phyloP scores from a whole-genome alignment of 2,329 filamentous ascomycete genomes.

The Fusarium newnesense region DNA sequence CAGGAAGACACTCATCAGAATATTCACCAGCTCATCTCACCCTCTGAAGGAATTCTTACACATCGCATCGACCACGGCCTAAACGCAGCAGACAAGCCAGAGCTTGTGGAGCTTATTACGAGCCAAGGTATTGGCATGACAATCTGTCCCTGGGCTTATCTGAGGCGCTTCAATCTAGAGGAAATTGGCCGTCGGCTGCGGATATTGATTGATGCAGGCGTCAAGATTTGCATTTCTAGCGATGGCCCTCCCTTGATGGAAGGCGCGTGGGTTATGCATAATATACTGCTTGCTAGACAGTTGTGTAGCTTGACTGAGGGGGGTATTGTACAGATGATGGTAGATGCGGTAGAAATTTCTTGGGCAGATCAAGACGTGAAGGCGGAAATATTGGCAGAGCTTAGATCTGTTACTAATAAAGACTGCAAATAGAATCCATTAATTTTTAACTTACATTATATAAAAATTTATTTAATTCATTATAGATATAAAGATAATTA shows the following conservation, averaged over 20 bases:
- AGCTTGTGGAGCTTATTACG: not conserved
- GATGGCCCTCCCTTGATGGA: not conserved
- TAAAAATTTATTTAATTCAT: too few species aligned
- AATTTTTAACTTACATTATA: too few species aligned
- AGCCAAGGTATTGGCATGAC: not conserved
- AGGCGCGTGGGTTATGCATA: not conserved
- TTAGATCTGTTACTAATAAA: too few species aligned
- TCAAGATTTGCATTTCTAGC: not conserved
- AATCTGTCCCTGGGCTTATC: not conserved
- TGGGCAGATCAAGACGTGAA: not conserved
- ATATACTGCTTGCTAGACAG: not conserved
- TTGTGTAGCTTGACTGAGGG: not conserved
- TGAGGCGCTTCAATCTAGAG: not conserved
- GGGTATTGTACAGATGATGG: not conserved
- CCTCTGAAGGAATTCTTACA: not conserved
- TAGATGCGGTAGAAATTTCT: not conserved
- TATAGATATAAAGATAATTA: too few species aligned
- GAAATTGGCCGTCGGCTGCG: not conserved
- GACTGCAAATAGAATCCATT: too few species aligned
- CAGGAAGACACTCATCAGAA: not conserved
- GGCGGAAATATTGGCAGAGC: not conserved
- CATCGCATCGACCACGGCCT: not conserved
- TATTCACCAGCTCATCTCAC: not conserved
- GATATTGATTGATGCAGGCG: not conserved
- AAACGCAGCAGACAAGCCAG: not conserved